These are phyloP conservation scores for Pneumocystis murina DNA, from an alignment of 1,139 yeast species.

Conservation along the genomic window DNA sequence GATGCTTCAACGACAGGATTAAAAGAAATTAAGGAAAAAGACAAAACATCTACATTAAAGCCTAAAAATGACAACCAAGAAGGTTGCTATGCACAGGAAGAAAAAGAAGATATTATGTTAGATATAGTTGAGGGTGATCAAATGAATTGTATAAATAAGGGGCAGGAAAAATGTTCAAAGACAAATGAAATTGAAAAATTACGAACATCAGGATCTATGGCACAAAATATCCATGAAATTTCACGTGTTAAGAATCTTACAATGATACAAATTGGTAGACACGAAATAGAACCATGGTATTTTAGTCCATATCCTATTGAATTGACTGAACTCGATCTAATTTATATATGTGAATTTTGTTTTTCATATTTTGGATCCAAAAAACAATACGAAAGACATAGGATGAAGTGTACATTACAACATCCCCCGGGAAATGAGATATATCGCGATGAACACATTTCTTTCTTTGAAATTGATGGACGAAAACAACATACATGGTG, in stretches of 20 bases:
- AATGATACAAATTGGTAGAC: conserved; percentile 70
- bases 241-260: conserved; percentile 78
- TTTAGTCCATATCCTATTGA: conserved; percentile 95
- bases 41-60: not conserved
- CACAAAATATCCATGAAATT: conserved; percentile 72
- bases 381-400: conserved; percentile 82
- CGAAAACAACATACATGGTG: conserved; percentile 94
- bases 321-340: conserved; percentile 74
- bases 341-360: conserved; percentile 85
- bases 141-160: conserved; percentile 31
- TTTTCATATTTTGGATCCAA: conserved; percentile 74
- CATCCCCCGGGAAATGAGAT: conserved; percentile 99
- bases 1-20: not conserved
- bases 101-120: conserved; percentile 16
- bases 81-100: conserved; percentile 3
- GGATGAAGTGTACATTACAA: conserved; percentile 62
- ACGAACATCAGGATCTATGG: conserved; percentile 91
- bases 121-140: conserved; percentile 32
- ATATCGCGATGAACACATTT: conserved; percentile 67
- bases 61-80: not conserved
- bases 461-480: conserved; percentile 94
- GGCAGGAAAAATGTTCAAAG: conserved; percentile 57
- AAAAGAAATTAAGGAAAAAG: not conserved
- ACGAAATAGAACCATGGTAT: conserved; percentile 96
- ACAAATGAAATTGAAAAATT: conserved; percentile 88